Base-by-base conservation (phyloP, 257 asterid genomes). In the Gynochthodes officinalis region DNA sequence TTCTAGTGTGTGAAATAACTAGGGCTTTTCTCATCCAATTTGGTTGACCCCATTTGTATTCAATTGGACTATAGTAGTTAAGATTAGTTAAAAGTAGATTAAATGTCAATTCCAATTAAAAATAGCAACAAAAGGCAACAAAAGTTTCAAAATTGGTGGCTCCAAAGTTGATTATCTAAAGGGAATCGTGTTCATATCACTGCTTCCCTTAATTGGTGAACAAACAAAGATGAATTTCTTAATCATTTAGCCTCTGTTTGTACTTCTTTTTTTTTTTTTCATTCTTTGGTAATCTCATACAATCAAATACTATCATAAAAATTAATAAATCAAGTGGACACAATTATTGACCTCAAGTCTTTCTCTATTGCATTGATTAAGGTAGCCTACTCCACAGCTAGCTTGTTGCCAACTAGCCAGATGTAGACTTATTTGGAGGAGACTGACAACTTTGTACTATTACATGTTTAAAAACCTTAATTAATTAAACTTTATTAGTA, bases 261-360 rank as follows among this genome's bases (percentile, higher is more conserved):
- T 49, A 49, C 14, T n/a, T n/a, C 27, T 49, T 52, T 5, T 9
- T 15, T 12, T 40, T 1, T 8, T 42, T 71, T 43, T 14, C 58
- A 13, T 70, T 58, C 9, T 42, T 58, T 42, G 15, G 46, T 43
- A 71, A 58, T 18, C 43, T 13, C 25, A 16, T 58, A 1, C 19
- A 55, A 57, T 54, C 44, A 11, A 49, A 2, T 57, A 58, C 25
- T 25, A 4, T 39, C n/a, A 28, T 30, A 2, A 21, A 39, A 57
- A 50, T 50, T 50, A 19, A 50, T 1, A 16, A 8, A 35, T 37
- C 68, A 67, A 74, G 68, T 66, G 73, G 73, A 23, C 62, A 74
- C 18, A 44, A 75, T 67, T 46, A 67, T 67, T 75, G 73, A 32
- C 62, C 63, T 32, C 73, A 67, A 55, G 57, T n/a, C 67, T 55